These are phyloP conservation scores for Pichia nakasei DNA, from an alignment of 805 yeast species.

Conservation along the genomic window DNA sequence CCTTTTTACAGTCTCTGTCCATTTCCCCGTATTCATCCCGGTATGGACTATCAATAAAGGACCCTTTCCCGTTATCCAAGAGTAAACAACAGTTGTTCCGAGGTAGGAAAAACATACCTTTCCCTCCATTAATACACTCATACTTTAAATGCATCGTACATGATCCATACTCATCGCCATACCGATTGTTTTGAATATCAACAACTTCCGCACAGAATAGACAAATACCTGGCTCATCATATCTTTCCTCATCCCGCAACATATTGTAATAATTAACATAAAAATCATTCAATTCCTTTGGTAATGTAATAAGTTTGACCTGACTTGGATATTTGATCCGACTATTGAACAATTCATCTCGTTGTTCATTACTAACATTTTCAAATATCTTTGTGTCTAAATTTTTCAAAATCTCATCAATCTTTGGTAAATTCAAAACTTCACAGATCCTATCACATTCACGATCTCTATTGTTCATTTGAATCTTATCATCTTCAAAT, in stretches of 20 bases:
- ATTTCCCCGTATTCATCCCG: constrained; percentile 81
- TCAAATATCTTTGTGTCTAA: constrained; percentile 12
- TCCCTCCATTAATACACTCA: constrained; percentile 50
- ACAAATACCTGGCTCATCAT: constrained; percentile 77
- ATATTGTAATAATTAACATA: constrained; percentile 51
- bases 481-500: not conserved
- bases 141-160: constrained; percentile 64
- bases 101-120: constrained; percentile 70
- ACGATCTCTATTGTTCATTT: constrained; percentile 14
- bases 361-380: constrained; percentile 6
- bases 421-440: constrained; percentile 38
- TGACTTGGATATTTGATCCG: constrained; percentile 56
- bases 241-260: constrained; percentile 28
- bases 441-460: constrained; percentile 50
- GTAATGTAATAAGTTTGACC: constrained; percentile 53
- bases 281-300: constrained; percentile 56
- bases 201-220: constrained; percentile 68
- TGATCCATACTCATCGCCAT: constrained; percentile 56
- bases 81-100: constrained; percentile 56
- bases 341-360: constrained; percentile 7
- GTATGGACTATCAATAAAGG: constrained; percentile 78
- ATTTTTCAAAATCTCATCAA: constrained; percentile 21
- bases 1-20: constrained; percentile 63
- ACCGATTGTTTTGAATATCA: constrained; percentile 54
- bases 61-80: constrained; percentile 67